Conservation (phyloP, 306 rosid genomes). For the Cicer arietinum region DNA sequence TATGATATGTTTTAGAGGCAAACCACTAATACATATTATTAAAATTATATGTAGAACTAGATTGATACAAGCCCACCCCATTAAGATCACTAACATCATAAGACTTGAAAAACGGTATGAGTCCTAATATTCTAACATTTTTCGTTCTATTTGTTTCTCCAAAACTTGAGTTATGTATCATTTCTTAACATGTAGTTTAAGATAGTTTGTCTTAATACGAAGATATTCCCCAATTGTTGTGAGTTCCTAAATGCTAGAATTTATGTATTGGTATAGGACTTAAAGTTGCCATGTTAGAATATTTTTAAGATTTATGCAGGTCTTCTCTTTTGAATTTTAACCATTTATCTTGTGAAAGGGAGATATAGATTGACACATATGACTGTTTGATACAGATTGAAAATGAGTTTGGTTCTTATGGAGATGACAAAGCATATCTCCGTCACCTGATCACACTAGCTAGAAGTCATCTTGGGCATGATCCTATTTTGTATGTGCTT, state of each 20-base stretch:
- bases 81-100: background rate
- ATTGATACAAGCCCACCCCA: constrained; percentile 12
- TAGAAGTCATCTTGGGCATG: constrained; percentile 78
- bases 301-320: constrained; percentile 23
- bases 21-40: constrained; percentile 6
- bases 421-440: constrained; percentile 82
- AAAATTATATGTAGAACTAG: background rate
- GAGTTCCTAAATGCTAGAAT: constrained; percentile 35
- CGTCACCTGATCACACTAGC: constrained; percentile 73
- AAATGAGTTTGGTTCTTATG: constrained; percentile 91
- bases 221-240: constrained; percentile 11
- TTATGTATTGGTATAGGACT: constrained; percentile 29
- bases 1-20: constrained; percentile 20
- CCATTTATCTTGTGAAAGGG: constrained; percentile 34
- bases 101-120: constrained; percentile 7
- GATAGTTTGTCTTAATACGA: constrained; percentile 2
- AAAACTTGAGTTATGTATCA: constrained; percentile 15
- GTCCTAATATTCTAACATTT: constrained; percentile 11
- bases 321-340: constrained; percentile 29
- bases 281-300: constrained; percentile 8
- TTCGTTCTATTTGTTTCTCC: constrained; percentile 30
- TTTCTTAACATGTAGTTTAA: constrained; percentile 30
- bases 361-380: constrained; percentile 11
- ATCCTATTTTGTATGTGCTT: constrained; percentile 72
- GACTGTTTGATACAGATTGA: constrained; percentile 74